These are phyloP conservation scores for Suillus luteus DNA, from an alignment of 768 basidiomycete species.

Conservation along the genomic window DNA sequence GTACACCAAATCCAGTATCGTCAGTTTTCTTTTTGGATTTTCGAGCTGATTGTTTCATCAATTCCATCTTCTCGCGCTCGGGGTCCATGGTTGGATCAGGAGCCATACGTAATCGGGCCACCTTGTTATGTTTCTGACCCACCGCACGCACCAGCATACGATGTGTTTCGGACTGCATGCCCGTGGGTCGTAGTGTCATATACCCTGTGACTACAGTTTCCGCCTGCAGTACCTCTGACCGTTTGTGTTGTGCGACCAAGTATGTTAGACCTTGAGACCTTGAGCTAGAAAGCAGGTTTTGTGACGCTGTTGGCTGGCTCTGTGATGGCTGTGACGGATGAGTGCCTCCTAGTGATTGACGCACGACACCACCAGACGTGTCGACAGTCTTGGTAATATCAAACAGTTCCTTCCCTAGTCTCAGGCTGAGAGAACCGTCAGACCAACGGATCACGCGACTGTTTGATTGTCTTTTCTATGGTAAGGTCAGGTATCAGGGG, in stretches of 20 bases:
- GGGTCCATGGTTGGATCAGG: conserved; percentile 78
- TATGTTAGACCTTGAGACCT: conserved; percentile 82
- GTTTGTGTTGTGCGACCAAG: conserved; percentile 87
- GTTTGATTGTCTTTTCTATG: conserved; percentile 83
- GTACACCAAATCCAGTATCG: conserved; percentile 48
- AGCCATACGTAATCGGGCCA: conserved; percentile 76
- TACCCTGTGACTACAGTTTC: conserved; percentile 83
- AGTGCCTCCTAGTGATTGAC: conserved; percentile 55
- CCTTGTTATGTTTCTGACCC: conserved; percentile 81
- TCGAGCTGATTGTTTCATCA: conserved; percentile 62
- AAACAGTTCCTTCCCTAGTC: conserved; percentile 91
- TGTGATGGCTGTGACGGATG: conserved; percentile 42
- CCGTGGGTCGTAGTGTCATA: conserved; percentile 82
- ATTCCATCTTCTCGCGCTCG: conserved; percentile 70
- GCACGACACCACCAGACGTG: conserved; percentile 66
- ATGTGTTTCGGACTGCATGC: conserved; percentile 90
- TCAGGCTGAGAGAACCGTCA: conserved; percentile 88
- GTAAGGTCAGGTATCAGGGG: conserved; percentile 10
- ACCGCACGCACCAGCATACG: conserved; percentile 86
- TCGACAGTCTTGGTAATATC: conserved; percentile 84
- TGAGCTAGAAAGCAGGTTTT: conserved; percentile 32
- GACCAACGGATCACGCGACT: conserved; percentile 93
- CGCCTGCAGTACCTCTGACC: conserved; percentile 82
- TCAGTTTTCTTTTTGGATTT: conserved; percentile 63
- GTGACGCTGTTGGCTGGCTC: conserved; percentile 41